Evolutionary conservation across 2,329 filamentous ascomycete species (phyloP).

Genomic region (Talaromyces pinophilus): DNA sequence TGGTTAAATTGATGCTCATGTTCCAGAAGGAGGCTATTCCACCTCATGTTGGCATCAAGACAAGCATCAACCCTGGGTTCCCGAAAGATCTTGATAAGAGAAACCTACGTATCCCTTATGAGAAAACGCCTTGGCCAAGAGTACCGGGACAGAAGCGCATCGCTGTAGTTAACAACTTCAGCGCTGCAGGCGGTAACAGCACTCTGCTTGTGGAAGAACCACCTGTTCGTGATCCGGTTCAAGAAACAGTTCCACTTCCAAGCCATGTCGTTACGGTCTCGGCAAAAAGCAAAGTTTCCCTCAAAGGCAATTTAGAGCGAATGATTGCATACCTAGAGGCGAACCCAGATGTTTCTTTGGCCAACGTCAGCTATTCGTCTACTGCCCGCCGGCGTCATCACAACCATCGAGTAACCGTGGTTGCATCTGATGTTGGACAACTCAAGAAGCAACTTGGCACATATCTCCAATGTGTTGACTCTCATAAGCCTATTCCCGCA

Average conservation of each 20-base stretch:
- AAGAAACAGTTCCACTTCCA: constrained; percentile 51
- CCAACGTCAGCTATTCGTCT: constrained; percentile 65
- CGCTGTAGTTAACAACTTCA: constrained; percentile 66
- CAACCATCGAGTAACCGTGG: constrained; percentile 31
- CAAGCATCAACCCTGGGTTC: constrained; percentile 49
- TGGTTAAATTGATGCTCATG: constrained; percentile 20
- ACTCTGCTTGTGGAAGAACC: constrained; percentile 46
- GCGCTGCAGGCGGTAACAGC: constrained; percentile 66
- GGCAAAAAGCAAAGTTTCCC: constrained; percentile 52
- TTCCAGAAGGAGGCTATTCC: constrained; percentile 36
- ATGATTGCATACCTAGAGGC: constrained; percentile 21
- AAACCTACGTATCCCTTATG: constrained; percentile 50
- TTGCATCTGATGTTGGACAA: constrained; percentile 14
- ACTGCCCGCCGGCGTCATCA: constrained; percentile 58
- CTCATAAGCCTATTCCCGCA: neutral
- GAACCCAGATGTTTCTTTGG: constrained; percentile 49
- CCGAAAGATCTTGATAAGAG: constrained; percentile 43
- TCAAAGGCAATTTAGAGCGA: constrained; percentile 51
- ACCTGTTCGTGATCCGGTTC: constrained; percentile 34
- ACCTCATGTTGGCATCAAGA: constrained; percentile 41
- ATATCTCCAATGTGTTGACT: constrained; percentile 1
- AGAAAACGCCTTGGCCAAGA: constrained; percentile 45
- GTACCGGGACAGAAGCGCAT: constrained; percentile 36
- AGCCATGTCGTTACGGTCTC: constrained; percentile 58
- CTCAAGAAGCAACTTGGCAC: constrained; percentile 27